Evolutionary conservation across 208 protist genomes (phyloP).

Genomic region (Leishmania amazonensis): DNA sequence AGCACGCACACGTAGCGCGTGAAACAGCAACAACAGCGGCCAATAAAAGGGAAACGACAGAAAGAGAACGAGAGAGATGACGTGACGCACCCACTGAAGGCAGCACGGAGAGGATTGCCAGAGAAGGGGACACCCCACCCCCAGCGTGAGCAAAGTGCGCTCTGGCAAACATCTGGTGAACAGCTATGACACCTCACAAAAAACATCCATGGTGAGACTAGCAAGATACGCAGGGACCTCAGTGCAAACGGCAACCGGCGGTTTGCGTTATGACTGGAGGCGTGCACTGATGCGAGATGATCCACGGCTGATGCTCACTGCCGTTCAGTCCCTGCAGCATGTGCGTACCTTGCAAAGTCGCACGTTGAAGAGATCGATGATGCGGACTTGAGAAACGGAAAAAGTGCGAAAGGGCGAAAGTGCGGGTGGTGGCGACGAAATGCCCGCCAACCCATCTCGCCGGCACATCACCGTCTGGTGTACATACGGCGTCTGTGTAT

Average conservation of each 20-base stretch:
- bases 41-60: not conserved
- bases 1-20: not conserved
- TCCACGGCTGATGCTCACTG: not conserved
- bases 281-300: not conserved
- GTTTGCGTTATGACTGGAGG: not conserved
- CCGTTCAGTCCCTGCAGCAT: not conserved
- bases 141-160: not conserved
- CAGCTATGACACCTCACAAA: not conserved
- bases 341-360: not conserved
- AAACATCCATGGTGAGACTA: not conserved
- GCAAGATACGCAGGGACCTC: not conserved
- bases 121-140: too few species aligned
- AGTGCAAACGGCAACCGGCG: not conserved
- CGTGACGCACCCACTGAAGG: not conserved
- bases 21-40: not conserved
- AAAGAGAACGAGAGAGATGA: not conserved
- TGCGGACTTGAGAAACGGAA: not conserved
- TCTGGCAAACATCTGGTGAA: not conserved
- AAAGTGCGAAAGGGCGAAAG: not conserved
- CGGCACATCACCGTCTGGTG: not conserved
- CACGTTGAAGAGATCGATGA: not conserved
- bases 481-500: not conserved
- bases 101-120: not conserved
- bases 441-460: not conserved
- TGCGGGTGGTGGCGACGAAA: not conserved